phyloP scores from a whole-genome alignment of 352 stramenopile genomes.

The Phytophthora foliorum region DNA sequence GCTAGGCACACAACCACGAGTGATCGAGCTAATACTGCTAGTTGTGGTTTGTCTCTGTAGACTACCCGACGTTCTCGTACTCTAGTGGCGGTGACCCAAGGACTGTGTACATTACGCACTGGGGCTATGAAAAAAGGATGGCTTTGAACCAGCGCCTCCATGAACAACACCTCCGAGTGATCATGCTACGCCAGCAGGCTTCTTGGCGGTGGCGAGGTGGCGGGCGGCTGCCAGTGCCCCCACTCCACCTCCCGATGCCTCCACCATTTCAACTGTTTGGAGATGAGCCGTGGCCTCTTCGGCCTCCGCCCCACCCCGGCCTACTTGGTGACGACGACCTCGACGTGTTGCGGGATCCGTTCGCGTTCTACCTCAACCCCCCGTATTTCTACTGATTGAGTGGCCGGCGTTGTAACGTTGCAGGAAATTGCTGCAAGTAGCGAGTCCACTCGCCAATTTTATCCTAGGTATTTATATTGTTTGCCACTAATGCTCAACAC shows the following conservation, averaged over 20 bases:
- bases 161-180: slow-evolving; percentile 13
- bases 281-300: slow-evolving; percentile 19
- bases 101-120: slow-evolving; percentile 31
- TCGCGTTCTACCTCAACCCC: slow-evolving; percentile 20
- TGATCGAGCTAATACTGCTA: background rate
- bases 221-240: slow-evolving; percentile 15
- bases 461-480: slow-evolving; percentile 26
- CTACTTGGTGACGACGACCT: slow-evolving; percentile 30
- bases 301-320: slow-evolving; percentile 9
- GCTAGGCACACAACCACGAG: background rate
- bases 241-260: slow-evolving; percentile 21
- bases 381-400: slow-evolving; percentile 23
- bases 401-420: background rate
- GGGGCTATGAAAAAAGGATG: slow-evolving; percentile 25
- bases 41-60: slow-evolving; percentile 14
- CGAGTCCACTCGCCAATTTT: slow-evolving; percentile 17
- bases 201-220: slow-evolving; percentile 26
- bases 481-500: slow-evolving; percentile 12
- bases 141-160: slow-evolving; percentile 14
- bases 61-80: slow-evolving; percentile 20
- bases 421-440: slow-evolving; percentile 1
- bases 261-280: slow-evolving; percentile 31
- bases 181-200: slow-evolving; percentile 11
- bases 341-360: slow-evolving; percentile 22
- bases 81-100: slow-evolving; percentile 16